These are phyloP conservation scores for Gautieria morchelliformis DNA, from an alignment of 768 basidiomycete species.

Conservation along the genomic window DNA sequence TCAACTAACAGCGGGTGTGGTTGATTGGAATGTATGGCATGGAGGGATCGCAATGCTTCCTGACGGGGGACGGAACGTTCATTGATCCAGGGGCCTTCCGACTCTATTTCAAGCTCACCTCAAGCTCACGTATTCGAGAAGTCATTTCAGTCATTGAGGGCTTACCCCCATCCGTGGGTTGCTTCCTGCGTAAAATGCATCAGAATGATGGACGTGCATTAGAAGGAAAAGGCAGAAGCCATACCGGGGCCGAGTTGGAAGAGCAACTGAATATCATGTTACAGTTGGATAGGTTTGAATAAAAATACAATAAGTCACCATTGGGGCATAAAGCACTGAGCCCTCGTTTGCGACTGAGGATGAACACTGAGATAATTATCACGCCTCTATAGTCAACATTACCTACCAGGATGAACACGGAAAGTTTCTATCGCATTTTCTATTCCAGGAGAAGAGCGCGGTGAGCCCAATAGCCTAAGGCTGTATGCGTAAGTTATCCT, in stretches of 20 bases:
- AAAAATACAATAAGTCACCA: background rate
- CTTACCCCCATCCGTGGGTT: background rate
- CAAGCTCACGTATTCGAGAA: background rate
- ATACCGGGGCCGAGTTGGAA: slow-evolving; percentile 2
- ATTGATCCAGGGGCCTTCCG: too few species aligned
- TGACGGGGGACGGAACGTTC: background rate
- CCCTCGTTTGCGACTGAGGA: background rate
- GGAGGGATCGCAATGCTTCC: background rate
- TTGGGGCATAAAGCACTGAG: slow-evolving; percentile 1
- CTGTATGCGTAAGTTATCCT: background rate
- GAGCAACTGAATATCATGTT: background rate
- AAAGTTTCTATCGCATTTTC: slow-evolving; percentile 5
- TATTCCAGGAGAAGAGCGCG: background rate
- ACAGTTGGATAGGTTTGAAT: background rate
- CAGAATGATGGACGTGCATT: background rate
- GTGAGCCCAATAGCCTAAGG: background rate
- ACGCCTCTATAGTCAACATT: too few species aligned
- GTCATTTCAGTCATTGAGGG: background rate
- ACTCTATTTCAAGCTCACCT: background rate
- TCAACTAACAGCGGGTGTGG: slow-evolving; percentile 1
- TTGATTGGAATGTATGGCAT: background rate
- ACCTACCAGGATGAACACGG: slow-evolving; percentile 1
- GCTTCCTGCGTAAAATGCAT: background rate
- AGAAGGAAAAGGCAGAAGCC: background rate
- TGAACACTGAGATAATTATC: too few species aligned